A percentile compares a stretch with the other conserved stretches of the same genome.
Conservation (phyloP, 805 yeast species). For the Candida insectalens region DNA sequence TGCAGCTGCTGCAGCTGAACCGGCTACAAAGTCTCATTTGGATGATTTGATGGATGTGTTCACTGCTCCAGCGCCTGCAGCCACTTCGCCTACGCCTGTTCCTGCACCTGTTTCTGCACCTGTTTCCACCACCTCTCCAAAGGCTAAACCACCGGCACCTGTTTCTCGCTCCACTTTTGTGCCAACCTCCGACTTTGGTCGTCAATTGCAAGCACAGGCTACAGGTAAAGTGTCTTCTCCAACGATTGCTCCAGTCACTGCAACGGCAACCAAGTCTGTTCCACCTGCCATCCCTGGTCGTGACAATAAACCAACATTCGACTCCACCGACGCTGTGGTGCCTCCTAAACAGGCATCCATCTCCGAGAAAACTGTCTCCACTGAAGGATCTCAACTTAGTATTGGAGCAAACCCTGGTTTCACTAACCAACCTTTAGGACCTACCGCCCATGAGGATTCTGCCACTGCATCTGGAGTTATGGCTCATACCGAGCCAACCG, state of each 20-base stretch:
- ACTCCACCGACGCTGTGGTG: constrained; percentile 6
- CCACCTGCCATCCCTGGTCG: constrained; percentile 27
- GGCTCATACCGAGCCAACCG: not conserved
- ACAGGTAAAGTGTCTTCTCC: not conserved
- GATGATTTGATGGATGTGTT: constrained; percentile 61
- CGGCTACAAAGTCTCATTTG: constrained; percentile 30
- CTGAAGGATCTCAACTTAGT: no score
- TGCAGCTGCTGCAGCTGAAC: constrained; percentile 7
- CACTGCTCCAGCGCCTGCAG: constrained; percentile 24
- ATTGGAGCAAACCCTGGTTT: no score
- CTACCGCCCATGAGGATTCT: constrained; percentile 8
- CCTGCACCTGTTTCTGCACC: constrained; percentile 26
- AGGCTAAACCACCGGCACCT: not conserved
- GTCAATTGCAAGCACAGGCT: constrained; percentile 33
- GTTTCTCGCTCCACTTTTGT: constrained; percentile 34
- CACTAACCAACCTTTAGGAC: constrained; percentile 9
- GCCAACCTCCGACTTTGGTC: constrained; percentile 85
- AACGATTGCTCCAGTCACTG: not conserved
- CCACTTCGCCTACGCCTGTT: constrained; percentile 16
- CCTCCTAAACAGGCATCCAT: not conserved
- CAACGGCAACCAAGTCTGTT: constrained; percentile 10
- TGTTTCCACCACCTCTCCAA: constrained; percentile 12
- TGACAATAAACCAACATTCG: constrained; percentile 25
- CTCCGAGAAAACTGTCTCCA: not conserved
- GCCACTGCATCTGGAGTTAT: not conserved